Evolutionary conservation across 352 stramenopile genomes (phyloP), one percentile per base, ranked within the genome.

Genomic region (Pelagophyceae sp.): DNA sequence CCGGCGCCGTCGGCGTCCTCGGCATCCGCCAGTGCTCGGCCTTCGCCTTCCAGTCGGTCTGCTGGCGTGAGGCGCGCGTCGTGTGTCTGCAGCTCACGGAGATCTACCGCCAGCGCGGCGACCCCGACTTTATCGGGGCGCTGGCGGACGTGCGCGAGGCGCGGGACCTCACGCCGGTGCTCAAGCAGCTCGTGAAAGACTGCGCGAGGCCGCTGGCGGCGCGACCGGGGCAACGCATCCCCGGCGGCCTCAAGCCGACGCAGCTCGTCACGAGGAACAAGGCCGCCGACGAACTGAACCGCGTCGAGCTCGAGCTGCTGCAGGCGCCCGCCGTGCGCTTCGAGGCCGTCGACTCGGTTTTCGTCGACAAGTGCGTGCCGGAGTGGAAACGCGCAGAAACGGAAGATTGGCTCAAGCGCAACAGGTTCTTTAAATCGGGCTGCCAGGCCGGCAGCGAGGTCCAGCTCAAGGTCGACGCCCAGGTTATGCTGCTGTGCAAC

Each of bases 251-350:
- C 37, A 71, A 61, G 27, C 51, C 65, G 23, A 85, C 81, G 2
- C 72, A 79, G 71, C 77, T 97, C 51, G 79, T 83, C 76, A 81
- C 91, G 0, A 79, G 89, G 0, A 82, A 82, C n/a, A n/a, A n/a
- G n/a, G n/a, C n/a, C n/a, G n/a, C n/a, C n/a, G n/a, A n/a, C n/a
- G n/a, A n/a, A n/a, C n/a, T n/a, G n/a, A n/a, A n/a, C n/a, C n/a
- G n/a, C n/a, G n/a, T n/a, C 6, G 91, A 90, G 17, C 29, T 72
- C 11, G 45, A 80, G 45, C 74, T 78, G 45, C 51, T 58, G 61
- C 76, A 79, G 33, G 17, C 58, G 58, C 84, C 98, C 40, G 92
- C 96, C 1, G 98, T 98, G 82, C 94, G 95, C 31, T 91, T 90
- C 60, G 67, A 77, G 29, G 60, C 76, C 27, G 20, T n/a, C 0